These are phyloP conservation scores for Sporothrix globosa DNA, from an alignment of 2,329 filamentous ascomycete species.

Conservation along the genomic window DNA sequence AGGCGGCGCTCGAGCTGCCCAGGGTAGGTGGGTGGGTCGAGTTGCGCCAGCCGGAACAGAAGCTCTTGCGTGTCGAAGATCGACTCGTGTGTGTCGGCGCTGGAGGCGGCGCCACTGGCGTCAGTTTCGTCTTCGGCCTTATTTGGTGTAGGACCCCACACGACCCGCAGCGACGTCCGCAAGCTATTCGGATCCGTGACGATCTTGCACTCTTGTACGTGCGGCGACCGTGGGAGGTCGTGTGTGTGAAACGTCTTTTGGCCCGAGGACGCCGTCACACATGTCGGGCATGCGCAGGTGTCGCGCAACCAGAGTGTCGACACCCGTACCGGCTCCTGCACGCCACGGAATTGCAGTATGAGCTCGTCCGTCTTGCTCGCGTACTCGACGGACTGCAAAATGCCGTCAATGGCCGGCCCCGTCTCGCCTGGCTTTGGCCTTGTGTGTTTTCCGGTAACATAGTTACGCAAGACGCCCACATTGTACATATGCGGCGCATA, in stretches of 20 bases:
- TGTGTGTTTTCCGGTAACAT: background rate
- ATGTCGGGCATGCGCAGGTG: constrained; percentile 59
- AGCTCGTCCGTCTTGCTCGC: background rate
- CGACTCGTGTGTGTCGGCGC: background rate
- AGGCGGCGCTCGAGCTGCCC: constrained; percentile 40
- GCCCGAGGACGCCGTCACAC: constrained; percentile 61
- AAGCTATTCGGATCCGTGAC: background rate
- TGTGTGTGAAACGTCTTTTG: constrained; percentile 68
- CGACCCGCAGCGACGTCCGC: constrained; percentile 23
- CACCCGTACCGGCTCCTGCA: background rate
- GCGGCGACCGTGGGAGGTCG: constrained; percentile 58
- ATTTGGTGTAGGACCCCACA: background rate
- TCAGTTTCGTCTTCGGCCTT: background rate
- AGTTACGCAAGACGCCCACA: background rate
- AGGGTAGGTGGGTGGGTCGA: constrained; percentile 47
- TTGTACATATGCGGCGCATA: too few relatives aligned
- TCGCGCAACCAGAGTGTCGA: constrained; percentile 54
- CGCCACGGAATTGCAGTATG: background rate
- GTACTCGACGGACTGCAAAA: background rate
- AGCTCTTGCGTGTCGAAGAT: constrained; percentile 28
- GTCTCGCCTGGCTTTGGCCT: too few relatives aligned
- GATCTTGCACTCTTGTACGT: background rate
- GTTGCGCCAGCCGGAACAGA: constrained; percentile 44
- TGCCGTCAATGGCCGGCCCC: background rate
- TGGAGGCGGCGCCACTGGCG: background rate